Evolutionary conservation across 768 basidiomycete species (phyloP).

Genomic region (Amanita polypyramis): DNA sequence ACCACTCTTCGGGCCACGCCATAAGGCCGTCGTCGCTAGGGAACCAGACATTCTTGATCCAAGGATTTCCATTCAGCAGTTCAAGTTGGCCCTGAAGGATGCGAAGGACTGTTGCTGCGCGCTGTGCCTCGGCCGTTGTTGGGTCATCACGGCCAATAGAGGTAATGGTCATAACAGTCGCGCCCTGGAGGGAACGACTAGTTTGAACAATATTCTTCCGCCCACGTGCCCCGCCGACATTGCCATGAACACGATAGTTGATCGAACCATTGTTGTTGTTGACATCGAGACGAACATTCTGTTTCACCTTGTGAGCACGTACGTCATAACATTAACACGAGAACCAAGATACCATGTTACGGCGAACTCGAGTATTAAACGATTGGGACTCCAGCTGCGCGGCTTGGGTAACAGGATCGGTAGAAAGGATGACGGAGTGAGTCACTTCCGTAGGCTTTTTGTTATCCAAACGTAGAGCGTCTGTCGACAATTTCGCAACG

Average conservation of each 20-base stretch:
- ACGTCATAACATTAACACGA: not conserved
- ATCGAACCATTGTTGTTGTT: slow-evolving; percentile 15
- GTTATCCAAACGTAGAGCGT: slow-evolving; percentile 35
- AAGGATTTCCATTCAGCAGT: slow-evolving; percentile 29
- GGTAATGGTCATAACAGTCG: slow-evolving; percentile 28
- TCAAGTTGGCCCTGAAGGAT: slow-evolving; percentile 30
- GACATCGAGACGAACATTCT: slow-evolving; percentile 22
- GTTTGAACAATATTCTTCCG: slow-evolving; percentile 18
- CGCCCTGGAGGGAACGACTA: slow-evolving; percentile 15
- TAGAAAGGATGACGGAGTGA: slow-evolving; percentile 19
- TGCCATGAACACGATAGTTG: slow-evolving; percentile 31
- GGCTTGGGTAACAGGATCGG: slow-evolving; percentile 10
- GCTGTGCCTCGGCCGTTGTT: slow-evolving; percentile 47
- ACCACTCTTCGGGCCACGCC: slow-evolving; percentile 32
- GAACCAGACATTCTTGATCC: slow-evolving; percentile 42
- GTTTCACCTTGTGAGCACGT: not conserved
- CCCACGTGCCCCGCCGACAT: slow-evolving; percentile 32
- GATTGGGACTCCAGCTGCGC: slow-evolving; percentile 23
- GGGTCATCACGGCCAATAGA: slow-evolving; percentile 45
- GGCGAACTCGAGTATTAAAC: slow-evolving; percentile 26
- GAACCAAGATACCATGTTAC: slow-evolving; percentile 24
- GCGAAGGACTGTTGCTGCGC: slow-evolving; percentile 28
- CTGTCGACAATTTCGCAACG: slow-evolving; percentile 34
- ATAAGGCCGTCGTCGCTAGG: slow-evolving; percentile 19
- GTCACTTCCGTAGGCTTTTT: slow-evolving; percentile 32